Conservation (phyloP, 2,329 filamentous ascomycete species). For the Rhinocladiella mackenziei region DNA sequence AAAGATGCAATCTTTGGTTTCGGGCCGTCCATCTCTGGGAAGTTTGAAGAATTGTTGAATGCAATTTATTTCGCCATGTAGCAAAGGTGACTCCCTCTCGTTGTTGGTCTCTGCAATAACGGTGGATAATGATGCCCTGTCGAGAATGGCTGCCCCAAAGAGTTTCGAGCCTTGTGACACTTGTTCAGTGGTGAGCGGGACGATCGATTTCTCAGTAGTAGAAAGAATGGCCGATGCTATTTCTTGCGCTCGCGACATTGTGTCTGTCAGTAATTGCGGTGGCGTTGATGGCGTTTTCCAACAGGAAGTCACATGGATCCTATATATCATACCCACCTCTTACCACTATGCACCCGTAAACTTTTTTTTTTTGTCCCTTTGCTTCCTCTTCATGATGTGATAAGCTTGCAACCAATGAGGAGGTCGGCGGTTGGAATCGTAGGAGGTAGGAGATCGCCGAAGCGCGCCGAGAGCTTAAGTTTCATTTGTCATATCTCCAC, state of each 20-base stretch:
- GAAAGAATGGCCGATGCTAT: constrained; percentile 19
- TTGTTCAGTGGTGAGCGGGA: constrained; percentile 50
- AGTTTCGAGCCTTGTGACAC: constrained; percentile 54
- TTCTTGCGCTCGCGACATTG: constrained; percentile 13
- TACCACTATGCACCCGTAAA: no score
- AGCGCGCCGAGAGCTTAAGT: constrained; percentile 1
- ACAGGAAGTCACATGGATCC: no score
- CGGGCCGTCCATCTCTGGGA: constrained; percentile 39
- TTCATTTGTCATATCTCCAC: neutral
- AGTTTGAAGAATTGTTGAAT: constrained; percentile 55
- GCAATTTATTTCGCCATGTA: constrained; percentile 60
- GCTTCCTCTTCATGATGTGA: neutral
- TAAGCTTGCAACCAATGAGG: constrained; percentile 1
- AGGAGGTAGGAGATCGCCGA: constrained; percentile 4
- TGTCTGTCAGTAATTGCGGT: no score
- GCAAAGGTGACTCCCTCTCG: constrained; percentile 52
- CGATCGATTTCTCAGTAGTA: constrained; percentile 42
- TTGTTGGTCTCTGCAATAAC: constrained; percentile 55
- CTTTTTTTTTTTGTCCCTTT: neutral
- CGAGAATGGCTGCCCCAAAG: constrained; percentile 55
- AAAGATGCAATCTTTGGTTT: constrained; percentile 52
- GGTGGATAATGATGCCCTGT: constrained; percentile 40
- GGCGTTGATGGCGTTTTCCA: no score
- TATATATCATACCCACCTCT: no score
- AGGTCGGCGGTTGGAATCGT: neutral